Conservation (phyloP, 78 protist genomes). For the Speleostelium caveatum region DNA sequence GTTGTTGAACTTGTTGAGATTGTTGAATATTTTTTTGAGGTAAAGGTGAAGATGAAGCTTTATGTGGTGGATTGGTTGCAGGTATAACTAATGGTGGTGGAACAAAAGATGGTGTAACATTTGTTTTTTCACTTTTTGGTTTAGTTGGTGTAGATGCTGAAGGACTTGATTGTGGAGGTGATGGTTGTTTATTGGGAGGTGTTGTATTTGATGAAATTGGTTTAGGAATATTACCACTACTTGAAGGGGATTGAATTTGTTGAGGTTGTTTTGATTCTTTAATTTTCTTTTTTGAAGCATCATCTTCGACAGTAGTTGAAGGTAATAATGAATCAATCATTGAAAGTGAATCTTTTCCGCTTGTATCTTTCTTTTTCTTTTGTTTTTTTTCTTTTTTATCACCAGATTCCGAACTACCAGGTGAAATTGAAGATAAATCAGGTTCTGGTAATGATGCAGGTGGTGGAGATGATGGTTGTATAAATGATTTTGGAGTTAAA, state of each 20-base stretch:
- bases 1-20: neutral
- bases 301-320: neutral
- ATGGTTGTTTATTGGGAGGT: neutral
- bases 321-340: neutral
- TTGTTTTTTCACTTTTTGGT: slow-evolving; percentile 1
- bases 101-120: slow-evolving; percentile 64
- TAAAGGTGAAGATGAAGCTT: neutral
- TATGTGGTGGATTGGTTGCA: slow-evolving; percentile 18
- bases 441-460: slow-evolving; percentile 73
- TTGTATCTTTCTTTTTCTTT: neutral
- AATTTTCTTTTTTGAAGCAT: neutral
- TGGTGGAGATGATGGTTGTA: slow-evolving; percentile 60
- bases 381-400: slow-evolving; percentile 5
- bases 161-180: neutral
- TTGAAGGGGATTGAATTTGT: neutral
- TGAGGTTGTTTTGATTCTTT: neutral
- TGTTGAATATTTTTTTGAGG: neutral
- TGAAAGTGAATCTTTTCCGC: neutral
- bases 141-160: slow-evolving; percentile 18
- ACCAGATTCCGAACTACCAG: neutral
- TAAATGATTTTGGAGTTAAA: slow-evolving; percentile 12
- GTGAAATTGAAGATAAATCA: slow-evolving; percentile 9
- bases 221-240: neutral
- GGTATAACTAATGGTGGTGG: slow-evolving; percentile 25
- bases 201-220: neutral